Conservation (phyloP, 139 green algal genomes). For the Closterium sp. region DNA sequence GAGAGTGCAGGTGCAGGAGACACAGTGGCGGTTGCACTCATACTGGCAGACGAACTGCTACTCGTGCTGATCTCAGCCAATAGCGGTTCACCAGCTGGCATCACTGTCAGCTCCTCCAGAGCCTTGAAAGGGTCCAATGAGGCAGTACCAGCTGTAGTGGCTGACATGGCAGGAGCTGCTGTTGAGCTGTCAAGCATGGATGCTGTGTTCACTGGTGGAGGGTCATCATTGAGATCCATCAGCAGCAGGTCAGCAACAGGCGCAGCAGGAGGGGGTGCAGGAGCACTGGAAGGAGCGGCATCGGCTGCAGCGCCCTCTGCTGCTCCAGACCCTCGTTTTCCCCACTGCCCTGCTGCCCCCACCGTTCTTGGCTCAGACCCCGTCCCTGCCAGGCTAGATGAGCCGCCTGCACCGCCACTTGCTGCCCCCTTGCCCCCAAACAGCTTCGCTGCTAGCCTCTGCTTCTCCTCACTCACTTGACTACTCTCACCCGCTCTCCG, state of each 20-base stretch:
- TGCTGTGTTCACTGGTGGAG: neutral
- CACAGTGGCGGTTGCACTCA: neutral
- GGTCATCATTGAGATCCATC: constrained; percentile 14
- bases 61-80: neutral
- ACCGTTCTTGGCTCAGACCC: constrained; percentile 1
- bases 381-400: neutral
- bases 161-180: neutral
- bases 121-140: constrained; percentile 47
- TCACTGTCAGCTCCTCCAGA: constrained; percentile 34
- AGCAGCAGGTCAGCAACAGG: constrained; percentile 42
- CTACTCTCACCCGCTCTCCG: neutral
- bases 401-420: neutral
- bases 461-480: constrained; percentile 42
- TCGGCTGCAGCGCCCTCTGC: neutral
- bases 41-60: neutral
- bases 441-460: constrained; percentile 45
- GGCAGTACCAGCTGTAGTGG: neutral
- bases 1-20: neutral
- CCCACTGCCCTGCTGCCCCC: constrained; percentile 6
- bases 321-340: constrained; percentile 24
- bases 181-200: neutral
- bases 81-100: neutral
- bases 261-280: constrained; percentile 6
- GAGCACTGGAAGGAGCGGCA: constrained; percentile 1
- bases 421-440: constrained; percentile 40